Conservation (phyloP, 805 yeast species). For the Trichomonascus vanleenenianus region DNA sequence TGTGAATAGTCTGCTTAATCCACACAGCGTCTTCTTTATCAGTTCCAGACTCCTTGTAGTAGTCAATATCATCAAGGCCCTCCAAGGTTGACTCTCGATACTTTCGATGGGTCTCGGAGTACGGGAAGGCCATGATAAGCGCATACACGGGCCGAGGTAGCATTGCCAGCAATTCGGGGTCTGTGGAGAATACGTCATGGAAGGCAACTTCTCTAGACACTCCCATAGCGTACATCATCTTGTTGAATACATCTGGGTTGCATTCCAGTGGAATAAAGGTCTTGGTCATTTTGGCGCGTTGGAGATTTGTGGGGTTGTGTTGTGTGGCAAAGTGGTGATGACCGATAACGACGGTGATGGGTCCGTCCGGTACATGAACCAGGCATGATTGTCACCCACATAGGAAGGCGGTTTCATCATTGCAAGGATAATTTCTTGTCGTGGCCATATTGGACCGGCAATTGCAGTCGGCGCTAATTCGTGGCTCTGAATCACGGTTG, state of each 20-base stretch:
- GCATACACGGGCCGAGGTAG: slow-evolving; percentile 77
- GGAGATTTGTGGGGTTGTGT: not conserved
- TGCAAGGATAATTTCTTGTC: no score
- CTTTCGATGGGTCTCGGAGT: slow-evolving; percentile 53
- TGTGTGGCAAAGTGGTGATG: not conserved
- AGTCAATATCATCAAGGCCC: slow-evolving; percentile 16
- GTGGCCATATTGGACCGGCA: no score
- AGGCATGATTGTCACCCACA: no score
- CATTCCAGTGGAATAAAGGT: slow-evolving; percentile 76
- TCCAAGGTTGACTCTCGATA: slow-evolving; percentile 38
- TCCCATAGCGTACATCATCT: slow-evolving; percentile 62
- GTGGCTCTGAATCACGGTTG: no score
- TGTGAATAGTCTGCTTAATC: slow-evolving; percentile 77
- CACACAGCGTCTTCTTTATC: slow-evolving; percentile 40
- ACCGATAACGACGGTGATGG: not conserved
- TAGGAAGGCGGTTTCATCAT: no score
- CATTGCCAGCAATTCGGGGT: slow-evolving; percentile 68
- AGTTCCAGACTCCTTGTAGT: slow-evolving; percentile 24
- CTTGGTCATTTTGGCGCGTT: not conserved
- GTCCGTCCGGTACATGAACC: no score
- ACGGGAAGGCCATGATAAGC: slow-evolving; percentile 73
- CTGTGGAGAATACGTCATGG: slow-evolving; percentile 77
- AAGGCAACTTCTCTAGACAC: slow-evolving; percentile 52
- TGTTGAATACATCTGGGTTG: slow-evolving; percentile 75
- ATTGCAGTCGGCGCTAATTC: no score